Percentiles rank a stretch among this genome's conserved stretches.
phyloP scores from a whole-genome alignment of 129 eudicot species.

The Flaveria sonorensis region DNA sequence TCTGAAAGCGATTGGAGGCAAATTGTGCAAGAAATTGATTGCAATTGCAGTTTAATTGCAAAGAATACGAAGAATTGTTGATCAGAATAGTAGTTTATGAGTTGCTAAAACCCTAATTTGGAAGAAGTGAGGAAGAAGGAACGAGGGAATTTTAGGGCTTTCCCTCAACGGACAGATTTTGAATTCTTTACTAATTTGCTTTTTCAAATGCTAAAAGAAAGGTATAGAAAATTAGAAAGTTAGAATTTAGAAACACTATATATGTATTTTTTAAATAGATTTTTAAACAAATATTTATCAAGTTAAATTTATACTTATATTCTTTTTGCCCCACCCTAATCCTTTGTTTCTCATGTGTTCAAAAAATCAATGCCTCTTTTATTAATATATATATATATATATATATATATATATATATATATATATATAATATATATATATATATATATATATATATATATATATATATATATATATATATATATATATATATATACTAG shows the following conservation, averaged over 20 bases:
- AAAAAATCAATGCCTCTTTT: too few relatives aligned
- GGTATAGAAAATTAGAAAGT: too few relatives aligned
- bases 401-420: too few relatives aligned
- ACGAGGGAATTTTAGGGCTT: slow-evolving; percentile 43
- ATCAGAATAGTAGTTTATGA: neutral
- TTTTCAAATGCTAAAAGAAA: neutral
- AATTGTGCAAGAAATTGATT: neutral
- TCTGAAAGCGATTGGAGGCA: neutral
- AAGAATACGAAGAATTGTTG: neutral
- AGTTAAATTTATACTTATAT: too few relatives aligned
- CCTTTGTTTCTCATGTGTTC: too few relatives aligned
- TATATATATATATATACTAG: too few relatives aligned
- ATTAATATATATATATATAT: too few relatives aligned
- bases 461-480: too few relatives aligned
- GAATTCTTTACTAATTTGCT: slow-evolving; percentile 14
- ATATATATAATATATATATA: too few relatives aligned
- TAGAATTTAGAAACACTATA: neutral
- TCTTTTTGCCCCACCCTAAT: too few relatives aligned
- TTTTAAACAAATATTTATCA: neutral
- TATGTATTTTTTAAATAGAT: neutral
- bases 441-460: too few relatives aligned
- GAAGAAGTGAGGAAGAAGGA: slow-evolving; percentile 16
- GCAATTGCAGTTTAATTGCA: neutral
- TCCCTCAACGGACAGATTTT: slow-evolving; percentile 37
- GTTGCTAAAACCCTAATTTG: slow-evolving; percentile 42